Evolutionary conservation across 495 filamentous ascomycete genomes (phyloP).

Genomic region (Trichoderma erinaceum): DNA sequence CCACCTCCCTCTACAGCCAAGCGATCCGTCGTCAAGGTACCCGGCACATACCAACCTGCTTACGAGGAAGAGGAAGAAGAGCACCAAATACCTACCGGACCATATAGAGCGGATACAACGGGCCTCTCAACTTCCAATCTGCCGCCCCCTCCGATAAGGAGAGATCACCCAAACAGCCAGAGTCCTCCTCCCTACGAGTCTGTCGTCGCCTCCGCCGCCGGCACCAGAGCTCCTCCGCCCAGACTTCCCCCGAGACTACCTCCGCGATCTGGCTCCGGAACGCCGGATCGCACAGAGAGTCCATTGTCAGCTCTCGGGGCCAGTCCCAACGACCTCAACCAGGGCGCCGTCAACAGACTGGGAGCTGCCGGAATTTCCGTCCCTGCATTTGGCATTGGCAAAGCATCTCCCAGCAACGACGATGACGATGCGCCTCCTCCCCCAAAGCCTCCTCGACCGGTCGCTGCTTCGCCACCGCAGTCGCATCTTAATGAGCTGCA

Average conservation of each 20-base stretch:
- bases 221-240: slow-evolving; percentile 42
- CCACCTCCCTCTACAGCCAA: background rate
- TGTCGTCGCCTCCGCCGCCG: slow-evolving; percentile 10
- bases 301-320: slow-evolving; percentile 25
- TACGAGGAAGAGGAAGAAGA: slow-evolving; percentile 35
- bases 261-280: slow-evolving; percentile 37
- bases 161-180: slow-evolving; percentile 36
- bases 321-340: slow-evolving; percentile 50
- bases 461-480: slow-evolving; percentile 26
- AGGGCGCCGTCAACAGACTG: slow-evolving; percentile 60
- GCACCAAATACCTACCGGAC: slow-evolving; percentile 48
- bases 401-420: slow-evolving; percentile 21
- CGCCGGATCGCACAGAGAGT: slow-evolving; percentile 48
- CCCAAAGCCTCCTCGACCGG: slow-evolving; percentile 20
- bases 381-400: slow-evolving; percentile 70
- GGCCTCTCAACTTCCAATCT: slow-evolving; percentile 62
- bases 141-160: slow-evolving; percentile 63
- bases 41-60: slow-evolving; percentile 30
- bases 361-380: slow-evolving; percentile 75
- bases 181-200: slow-evolving; percentile 23
- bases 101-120: slow-evolving; percentile 65
- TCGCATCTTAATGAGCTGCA: slow-evolving; percentile 59
- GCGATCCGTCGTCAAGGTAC: slow-evolving; percentile 16
- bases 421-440: slow-evolving; percentile 17
- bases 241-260: slow-evolving; percentile 62